Evolutionary conservation across 768 basidiomycete genomes (phyloP), one percentile per base, ranked within the genome.

Genomic region (Guyanaporus albipodus): DNA sequence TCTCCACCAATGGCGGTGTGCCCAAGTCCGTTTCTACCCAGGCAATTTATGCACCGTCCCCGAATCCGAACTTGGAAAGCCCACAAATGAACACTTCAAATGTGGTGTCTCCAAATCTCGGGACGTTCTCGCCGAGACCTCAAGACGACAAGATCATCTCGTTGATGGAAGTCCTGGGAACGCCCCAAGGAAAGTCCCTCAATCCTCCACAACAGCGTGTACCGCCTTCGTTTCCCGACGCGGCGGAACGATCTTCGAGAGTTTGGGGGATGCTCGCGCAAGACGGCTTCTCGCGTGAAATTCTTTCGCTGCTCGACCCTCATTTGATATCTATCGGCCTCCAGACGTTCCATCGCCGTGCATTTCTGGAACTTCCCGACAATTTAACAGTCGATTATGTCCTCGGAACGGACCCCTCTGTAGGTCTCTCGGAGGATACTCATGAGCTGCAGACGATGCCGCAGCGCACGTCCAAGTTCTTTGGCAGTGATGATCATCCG

Each of bases 401-500:
- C 33, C 56, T 77, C 22, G 63, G 62, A 8, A 37, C 53, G 8
- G 73, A 71, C 1, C 33, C 48, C n/a, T 42, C 50, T 31, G 19
- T 40, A 24, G 39, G 38, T 6, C 29, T 42, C 19, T 36, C 51
- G 7, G 50, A 58, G n/a, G 43, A 40, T 17, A 40, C 14, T 21
- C 43, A 38, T 8, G 47, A 35, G 11, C 29, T 11, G 10, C 27
- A 34, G n/a, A 36, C 46, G 11, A 54, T 42, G 19, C 42, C 37
- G 10, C 31, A 53, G 6, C 61, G 59, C 15, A 55, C 58, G 18
- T 46, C 61, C 14, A 68, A 70, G 19, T 73, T 90, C 15, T 80
- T 86, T 52, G 87, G 88, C 7, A 83, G 69, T 47, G 83, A 86
- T 23, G 80, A 80, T 6, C 73, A 71, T 34, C 86, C 87, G 2